These are phyloP conservation scores for Actinomucor elegans DNA, from an alignment of 371 early-diverging fungal genomes.

Conservation along the genomic window DNA sequence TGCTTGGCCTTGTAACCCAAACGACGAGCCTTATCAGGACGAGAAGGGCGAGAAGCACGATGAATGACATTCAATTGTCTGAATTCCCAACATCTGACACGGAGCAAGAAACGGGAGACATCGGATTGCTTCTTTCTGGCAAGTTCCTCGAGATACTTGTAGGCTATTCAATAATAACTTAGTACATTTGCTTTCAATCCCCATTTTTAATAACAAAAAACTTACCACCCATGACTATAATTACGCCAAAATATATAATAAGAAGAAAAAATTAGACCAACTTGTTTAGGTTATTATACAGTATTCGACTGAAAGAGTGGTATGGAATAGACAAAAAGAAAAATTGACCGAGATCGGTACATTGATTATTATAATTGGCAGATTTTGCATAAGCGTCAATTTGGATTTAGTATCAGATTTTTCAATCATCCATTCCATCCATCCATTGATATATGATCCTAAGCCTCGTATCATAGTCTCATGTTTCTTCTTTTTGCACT, in stretches of 20 bases:
- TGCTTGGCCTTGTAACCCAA: constrained; percentile 99
- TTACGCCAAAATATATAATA: not conserved
- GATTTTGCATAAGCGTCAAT: not conserved
- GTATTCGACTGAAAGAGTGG: not conserved
- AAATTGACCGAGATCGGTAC: too few relatives aligned
- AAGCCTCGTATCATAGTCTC: not conserved
- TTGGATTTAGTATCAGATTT: not conserved
- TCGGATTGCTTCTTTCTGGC: constrained; percentile 99
- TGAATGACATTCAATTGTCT: constrained; percentile 96
- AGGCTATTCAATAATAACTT: constrained; percentile 44
- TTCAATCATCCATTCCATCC: constrained; percentile 1
- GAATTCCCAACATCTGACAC: constrained; percentile 96
- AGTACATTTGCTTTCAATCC: not conserved
- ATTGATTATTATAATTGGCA: not conserved
- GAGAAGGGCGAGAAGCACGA: constrained; percentile 97
- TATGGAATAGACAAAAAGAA: not conserved
- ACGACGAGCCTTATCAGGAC: constrained; percentile 98
- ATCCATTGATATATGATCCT: not conserved
- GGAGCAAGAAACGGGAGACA: constrained; percentile 97
- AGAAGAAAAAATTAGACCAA: not conserved
- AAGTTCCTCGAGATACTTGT: constrained; percentile 97
- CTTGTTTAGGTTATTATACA: not conserved
- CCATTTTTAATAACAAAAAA: not conserved
- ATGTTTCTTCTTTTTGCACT: not conserved
- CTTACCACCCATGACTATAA: constrained; percentile 28